These are phyloP conservation scores for Pelargonium fulgidum DNA, from an alignment of 441 rosid species.

Conservation along the genomic window DNA sequence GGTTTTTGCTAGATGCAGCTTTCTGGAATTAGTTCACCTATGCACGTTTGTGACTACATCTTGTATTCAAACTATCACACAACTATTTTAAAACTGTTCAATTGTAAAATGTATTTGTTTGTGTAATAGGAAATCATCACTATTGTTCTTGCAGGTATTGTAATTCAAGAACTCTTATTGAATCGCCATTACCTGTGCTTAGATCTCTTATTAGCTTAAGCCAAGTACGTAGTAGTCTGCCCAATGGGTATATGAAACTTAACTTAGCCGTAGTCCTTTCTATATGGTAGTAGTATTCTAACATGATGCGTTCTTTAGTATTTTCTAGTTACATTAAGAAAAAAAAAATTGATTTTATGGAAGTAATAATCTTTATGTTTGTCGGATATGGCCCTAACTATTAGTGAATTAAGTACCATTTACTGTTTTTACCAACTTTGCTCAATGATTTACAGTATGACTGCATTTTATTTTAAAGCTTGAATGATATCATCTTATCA, in stretches of 20 bases:
- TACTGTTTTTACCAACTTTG: not conserved
- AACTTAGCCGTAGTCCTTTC: not conserved
- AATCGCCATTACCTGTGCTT: too few species aligned
- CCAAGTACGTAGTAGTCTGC: too few species aligned
- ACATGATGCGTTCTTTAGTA: not conserved
- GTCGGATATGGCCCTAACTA: conserved; percentile 1
- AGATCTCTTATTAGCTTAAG: too few species aligned
- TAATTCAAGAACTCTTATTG: too few species aligned
- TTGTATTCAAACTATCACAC: too few species aligned
- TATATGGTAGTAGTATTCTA: not conserved
- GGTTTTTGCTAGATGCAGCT: not conserved
- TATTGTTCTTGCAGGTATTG: not conserved
- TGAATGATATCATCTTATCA: too few species aligned
- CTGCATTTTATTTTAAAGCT: not conserved
- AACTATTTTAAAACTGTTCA: too few species aligned
- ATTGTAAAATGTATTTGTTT: not conserved
- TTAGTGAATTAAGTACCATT: not conserved
- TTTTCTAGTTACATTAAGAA: not conserved
- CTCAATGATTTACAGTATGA: not conserved
- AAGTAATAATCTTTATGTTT: not conserved
- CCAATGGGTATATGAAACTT: not conserved
- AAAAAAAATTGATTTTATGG: not conserved
- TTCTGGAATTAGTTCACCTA: not conserved
- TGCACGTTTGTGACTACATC: not conserved
- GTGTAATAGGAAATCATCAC: not conserved